A percentile compares a stretch with the other conserved stretches of the same genome.
Evolutionary conservation across 2,329 filamentous ascomycete species (phyloP).

Genomic region (Beauveria brongniartii): DNA sequence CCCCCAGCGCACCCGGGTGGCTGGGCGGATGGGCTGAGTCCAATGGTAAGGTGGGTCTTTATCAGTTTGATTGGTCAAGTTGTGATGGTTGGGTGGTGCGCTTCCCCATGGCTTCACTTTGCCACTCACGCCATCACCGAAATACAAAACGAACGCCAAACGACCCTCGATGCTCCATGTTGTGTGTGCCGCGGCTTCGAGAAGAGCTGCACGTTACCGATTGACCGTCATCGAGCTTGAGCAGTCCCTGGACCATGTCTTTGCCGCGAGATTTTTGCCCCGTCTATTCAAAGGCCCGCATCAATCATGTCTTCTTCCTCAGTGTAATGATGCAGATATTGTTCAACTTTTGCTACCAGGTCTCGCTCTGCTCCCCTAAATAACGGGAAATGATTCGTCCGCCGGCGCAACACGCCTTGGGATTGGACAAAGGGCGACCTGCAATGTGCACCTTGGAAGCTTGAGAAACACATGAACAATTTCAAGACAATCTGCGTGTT

Average conservation of each 20-base stretch:
- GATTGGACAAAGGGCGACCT: not conserved
- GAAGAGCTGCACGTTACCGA: too few species aligned
- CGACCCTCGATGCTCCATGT: too few species aligned
- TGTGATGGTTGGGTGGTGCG: too few species aligned
- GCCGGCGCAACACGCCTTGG: not conserved
- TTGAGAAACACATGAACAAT: not conserved
- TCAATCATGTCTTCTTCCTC: not conserved
- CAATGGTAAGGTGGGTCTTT: not conserved
- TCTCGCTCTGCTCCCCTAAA: not conserved
- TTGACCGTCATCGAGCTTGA: not conserved
- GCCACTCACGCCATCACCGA: too few species aligned
- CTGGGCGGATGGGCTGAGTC: slow-evolving; percentile 1
- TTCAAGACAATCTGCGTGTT: not conserved
- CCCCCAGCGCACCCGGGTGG: not conserved
- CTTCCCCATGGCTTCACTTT: too few species aligned
- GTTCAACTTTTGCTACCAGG: not conserved
- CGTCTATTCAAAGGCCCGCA: not conserved
- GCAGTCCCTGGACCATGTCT: not conserved
- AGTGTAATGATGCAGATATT: not conserved
- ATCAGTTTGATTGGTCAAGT: too few species aligned
- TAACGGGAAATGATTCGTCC: not conserved
- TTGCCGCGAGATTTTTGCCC: not conserved
- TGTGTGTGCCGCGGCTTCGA: not conserved
- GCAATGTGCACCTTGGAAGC: not conserved
- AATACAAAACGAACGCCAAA: too few species aligned